Conservation (phyloP, 2,329 filamentous ascomycete genomes). For the Verticillium dahliae region DNA sequence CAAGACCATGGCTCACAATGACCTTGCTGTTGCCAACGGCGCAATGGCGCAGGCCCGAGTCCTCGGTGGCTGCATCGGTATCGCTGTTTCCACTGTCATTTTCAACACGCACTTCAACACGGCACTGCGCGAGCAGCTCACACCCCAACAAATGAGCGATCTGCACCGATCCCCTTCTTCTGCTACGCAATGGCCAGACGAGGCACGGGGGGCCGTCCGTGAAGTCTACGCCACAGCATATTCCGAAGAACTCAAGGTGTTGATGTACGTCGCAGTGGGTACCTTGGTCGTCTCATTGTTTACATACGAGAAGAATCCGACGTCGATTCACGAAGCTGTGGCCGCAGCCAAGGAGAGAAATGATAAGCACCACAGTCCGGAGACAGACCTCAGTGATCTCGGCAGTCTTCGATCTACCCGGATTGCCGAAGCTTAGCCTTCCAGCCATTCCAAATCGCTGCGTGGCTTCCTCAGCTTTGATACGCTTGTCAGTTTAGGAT, state of each 20-base stretch:
- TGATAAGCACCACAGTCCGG: neutral
- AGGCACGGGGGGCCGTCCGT: conserved; percentile 26
- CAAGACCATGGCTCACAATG: conserved; percentile 36
- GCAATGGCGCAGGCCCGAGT: conserved; percentile 54
- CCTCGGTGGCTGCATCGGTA: conserved; percentile 52
- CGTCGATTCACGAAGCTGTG: conserved; percentile 17
- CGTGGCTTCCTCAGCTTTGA: neutral
- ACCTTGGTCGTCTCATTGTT: conserved; percentile 37
- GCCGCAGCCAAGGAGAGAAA: conserved; percentile 3
- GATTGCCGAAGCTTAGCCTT: too few relatives aligned
- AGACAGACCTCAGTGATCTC: neutral
- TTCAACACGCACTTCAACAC: conserved; percentile 39
- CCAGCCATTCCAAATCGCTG: too few relatives aligned
- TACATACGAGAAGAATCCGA: conserved; percentile 35
- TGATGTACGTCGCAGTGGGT: conserved; percentile 34
- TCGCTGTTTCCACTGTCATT: conserved; percentile 52
- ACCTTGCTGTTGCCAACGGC: conserved; percentile 53
- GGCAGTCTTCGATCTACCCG: neutral
- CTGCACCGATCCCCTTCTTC: conserved; percentile 38
- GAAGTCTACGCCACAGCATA: conserved; percentile 39
- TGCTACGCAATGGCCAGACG: conserved; percentile 23
- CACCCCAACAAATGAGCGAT: conserved; percentile 27
- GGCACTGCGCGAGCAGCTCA: conserved; percentile 28
- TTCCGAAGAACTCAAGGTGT: conserved; percentile 36
- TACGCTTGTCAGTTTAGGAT: neutral